Evolutionary conservation across 1,284 basidiomycete species (phyloP).

Genomic region (Pascua guehoae): DNA sequence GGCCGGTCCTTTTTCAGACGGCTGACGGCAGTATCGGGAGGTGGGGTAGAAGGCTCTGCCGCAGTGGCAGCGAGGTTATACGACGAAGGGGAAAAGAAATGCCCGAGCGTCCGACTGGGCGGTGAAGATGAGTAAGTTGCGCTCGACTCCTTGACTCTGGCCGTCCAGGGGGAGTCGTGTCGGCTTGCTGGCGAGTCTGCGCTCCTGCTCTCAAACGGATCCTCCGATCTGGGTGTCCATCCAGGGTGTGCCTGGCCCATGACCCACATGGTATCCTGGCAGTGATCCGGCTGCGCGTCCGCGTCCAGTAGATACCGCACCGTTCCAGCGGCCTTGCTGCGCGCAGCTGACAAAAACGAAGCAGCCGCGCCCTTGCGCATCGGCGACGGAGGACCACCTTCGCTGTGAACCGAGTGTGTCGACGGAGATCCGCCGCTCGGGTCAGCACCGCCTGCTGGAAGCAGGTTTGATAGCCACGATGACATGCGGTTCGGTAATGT

Average conservation of each 20-base stretch:
- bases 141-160: conserved; percentile 8
- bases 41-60: conserved; percentile 4
- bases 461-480: conserved; percentile 43
- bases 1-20: conserved; percentile 27
- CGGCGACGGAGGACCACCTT: conserved; percentile 28
- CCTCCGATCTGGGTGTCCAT: conserved; percentile 31
- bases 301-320: conserved; percentile 78
- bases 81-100: conserved; percentile 29
- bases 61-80: conserved; percentile 12
- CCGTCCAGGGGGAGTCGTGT: conserved; percentile 6
- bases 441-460: conserved; percentile 18
- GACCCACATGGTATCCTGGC: conserved; percentile 74
- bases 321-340: conserved; percentile 46
- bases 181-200: no score
- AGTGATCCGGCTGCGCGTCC: conserved; percentile 72
- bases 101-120: conserved; percentile 33
- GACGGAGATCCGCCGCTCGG: conserved; percentile 5
- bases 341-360: conserved; percentile 42
- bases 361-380: conserved; percentile 37
- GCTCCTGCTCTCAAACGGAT: background rate
- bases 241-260: conserved; percentile 70
- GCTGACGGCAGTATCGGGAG: conserved; percentile 1
- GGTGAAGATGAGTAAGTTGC: conserved; percentile 9
- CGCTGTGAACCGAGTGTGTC: background rate
- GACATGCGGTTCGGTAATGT: conserved; percentile 34